Evolutionary conservation across 177 flowering plant species (phyloP), one percentile per base, ranked within the genome.

Genomic region (Tripterygium wilfordii): DNA sequence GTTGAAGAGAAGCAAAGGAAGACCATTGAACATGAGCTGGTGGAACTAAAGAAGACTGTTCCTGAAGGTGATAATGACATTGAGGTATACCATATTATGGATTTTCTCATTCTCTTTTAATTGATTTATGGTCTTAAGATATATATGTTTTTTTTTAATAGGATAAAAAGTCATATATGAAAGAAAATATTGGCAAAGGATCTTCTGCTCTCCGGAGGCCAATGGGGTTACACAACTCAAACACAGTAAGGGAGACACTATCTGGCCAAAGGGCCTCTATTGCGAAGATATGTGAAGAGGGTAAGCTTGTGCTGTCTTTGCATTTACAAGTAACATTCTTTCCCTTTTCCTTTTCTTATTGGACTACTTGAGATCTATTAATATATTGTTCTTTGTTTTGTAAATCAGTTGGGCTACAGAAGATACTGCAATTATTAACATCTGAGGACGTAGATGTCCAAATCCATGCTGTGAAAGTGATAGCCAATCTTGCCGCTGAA

Each of bases 401-500:
- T n/a, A n/a, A n/a, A n/a, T n/a, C 83, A 90, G 96, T 90, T 71
- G 97, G 94, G 25, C 81, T 87, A 49, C 72, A 68, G 47, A 90
- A 75, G 78, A 77, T 85, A 54, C 19, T 90, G 18, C 71, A 77
- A 14, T 61, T 82, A 53, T 59, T 87, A 52, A 47, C 65, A 60
- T 87, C 96, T 64, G 83, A 74, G 65, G 89, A 90, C 49, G 36
- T 66, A 29, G 94, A 80, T 61, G 80, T 79, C 49, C 96, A 85
- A 73, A 80, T 69, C 19, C 91, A 90, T 67, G 94, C 95, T 36
- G 78, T 82, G 46, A 90, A 87, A 62, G 81, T 85, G 61, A 77
- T 90, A 36, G 97, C 96, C 45, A 90, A 90, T 66, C 96, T 90
- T 56, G 96, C 97, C 56, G 91, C 96, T 49, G 96, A 90, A 87